Conservation (phyloP, 225 moss, liverwort and hornwort species). For the Neckera pumila region DNA sequence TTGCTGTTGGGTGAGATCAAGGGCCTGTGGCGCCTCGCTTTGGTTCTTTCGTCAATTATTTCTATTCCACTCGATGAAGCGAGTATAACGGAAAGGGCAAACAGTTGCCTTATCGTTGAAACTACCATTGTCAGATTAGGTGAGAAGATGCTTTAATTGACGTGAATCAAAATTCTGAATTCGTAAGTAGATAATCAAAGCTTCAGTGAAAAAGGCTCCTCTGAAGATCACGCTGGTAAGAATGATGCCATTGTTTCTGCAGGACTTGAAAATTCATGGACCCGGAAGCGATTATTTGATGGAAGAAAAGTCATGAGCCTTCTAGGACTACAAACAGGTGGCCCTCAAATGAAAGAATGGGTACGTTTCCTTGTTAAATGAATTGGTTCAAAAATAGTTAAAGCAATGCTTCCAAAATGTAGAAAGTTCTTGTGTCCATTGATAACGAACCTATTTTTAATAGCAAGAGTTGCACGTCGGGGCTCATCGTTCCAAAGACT, state of each 20-base stretch:
- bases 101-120: constrained; percentile 39
- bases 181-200: not conserved
- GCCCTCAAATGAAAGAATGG: constrained; percentile 76
- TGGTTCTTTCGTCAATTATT: constrained; percentile 54
- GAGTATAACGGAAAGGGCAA: constrained; percentile 27
- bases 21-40: constrained; percentile 56
- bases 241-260: not conserved
- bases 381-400: no score
- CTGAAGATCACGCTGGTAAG: not conserved
- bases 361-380: constrained; percentile 4
- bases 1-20: constrained; percentile 52
- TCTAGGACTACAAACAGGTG: constrained; percentile 43
- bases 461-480: not conserved
- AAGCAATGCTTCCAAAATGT: no score
- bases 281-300: constrained; percentile 48
- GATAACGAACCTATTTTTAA: not conserved
- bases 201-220: not conserved
- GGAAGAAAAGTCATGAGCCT: constrained; percentile 58
- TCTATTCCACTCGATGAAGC: constrained; percentile 40
- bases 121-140: constrained; percentile 51
- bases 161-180: not conserved
- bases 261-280: constrained; percentile 70
- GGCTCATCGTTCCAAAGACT: not conserved
- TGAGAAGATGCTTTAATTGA: not conserved
- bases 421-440: not conserved